phyloP scores from a whole-genome alignment of 768 basidiomycete genomes.

The Cystofilobasidium bisporidii region DNA sequence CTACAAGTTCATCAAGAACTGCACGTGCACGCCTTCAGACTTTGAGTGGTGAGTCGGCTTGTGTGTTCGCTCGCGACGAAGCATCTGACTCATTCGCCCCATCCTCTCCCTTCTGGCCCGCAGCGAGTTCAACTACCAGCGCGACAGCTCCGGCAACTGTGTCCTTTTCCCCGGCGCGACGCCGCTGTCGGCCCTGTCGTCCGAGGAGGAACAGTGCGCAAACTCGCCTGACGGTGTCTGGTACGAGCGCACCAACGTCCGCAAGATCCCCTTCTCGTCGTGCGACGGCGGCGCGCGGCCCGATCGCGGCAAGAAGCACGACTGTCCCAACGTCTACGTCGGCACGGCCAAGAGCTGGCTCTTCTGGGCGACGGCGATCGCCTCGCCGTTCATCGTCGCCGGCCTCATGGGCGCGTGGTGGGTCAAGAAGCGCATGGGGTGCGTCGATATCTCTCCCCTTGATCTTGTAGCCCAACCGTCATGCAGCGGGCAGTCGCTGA shows the following conservation, averaged over 20 bases:
- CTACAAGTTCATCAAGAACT: conserved; percentile 48
- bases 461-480: no score
- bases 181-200: conserved; percentile 46
- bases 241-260: conserved; percentile 88
- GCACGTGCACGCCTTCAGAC: conserved; percentile 61
- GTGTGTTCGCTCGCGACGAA: not conserved
- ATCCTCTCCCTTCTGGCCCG: not conserved
- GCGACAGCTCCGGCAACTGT: conserved; percentile 60
- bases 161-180: conserved; percentile 62
- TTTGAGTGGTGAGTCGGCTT: conserved; percentile 99
- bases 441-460: no score
- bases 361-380: conserved; percentile 74
- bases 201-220: conserved; percentile 38
- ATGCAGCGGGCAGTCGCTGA: conserved; percentile 1
- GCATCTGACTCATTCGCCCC: conserved; percentile 35
- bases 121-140: conserved; percentile 87
- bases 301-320: conserved; percentile 63
- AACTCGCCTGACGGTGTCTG: conserved; percentile 48
- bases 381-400: conserved; percentile 69
- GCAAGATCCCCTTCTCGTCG: conserved; percentile 77
- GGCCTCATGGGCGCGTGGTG: conserved; percentile 71
- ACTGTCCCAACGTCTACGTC: conserved; percentile 50
- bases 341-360: conserved; percentile 43
- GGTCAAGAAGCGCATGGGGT: conserved; percentile 68
- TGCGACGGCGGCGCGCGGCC: conserved; percentile 72